phyloP scores from a whole-genome alignment of 306 rosid genomes.

The Coriaria nepalensis region DNA sequence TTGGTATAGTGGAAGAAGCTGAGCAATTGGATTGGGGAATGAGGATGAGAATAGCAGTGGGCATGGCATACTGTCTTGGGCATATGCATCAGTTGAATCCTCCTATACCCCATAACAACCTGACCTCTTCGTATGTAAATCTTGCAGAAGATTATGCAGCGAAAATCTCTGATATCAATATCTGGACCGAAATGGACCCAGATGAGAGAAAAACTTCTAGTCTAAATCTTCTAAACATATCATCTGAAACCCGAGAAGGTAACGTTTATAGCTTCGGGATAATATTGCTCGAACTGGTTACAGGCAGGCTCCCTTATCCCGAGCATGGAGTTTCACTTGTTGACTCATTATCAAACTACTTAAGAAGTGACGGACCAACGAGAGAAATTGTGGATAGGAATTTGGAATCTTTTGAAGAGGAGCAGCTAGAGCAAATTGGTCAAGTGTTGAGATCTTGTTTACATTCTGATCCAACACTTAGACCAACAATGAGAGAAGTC shows the following conservation, averaged over 20 bases:
- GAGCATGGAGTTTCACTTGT: slow-evolving; percentile 32
- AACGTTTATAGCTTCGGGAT: slow-evolving; percentile 76
- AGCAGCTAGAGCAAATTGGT: slow-evolving; percentile 42
- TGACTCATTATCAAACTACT: slow-evolving; percentile 58
- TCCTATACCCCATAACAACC: slow-evolving; percentile 45
- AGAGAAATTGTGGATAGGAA: slow-evolving; percentile 61
- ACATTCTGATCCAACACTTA: slow-evolving; percentile 29
- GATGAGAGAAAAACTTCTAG: slow-evolving; percentile 18
- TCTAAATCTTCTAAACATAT: slow-evolving; percentile 17
- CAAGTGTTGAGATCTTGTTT: slow-evolving; percentile 44
- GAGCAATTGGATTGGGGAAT: slow-evolving; percentile 93
- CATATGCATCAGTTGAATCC: slow-evolving; percentile 62
- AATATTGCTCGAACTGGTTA: slow-evolving; percentile 60
- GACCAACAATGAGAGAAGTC: slow-evolving; percentile 55
- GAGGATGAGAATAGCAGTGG: slow-evolving; percentile 69
- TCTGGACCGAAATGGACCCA: slow-evolving; percentile 37
- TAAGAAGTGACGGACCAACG: slow-evolving; percentile 32
- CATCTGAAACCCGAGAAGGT: slow-evolving; percentile 31
- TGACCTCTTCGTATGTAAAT: slow-evolving; percentile 44
- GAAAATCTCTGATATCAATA: slow-evolving; percentile 51
- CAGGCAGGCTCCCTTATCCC: slow-evolving; percentile 64
- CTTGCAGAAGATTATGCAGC: slow-evolving; percentile 83
- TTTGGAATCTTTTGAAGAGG: slow-evolving; percentile 43
- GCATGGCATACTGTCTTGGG: slow-evolving; percentile 75
- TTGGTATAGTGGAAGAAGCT: slow-evolving; percentile 63